Evolutionary conservation across 192 early-diverging fungal genomes (phyloP).

Genomic region (Entrophospora sp.): DNA sequence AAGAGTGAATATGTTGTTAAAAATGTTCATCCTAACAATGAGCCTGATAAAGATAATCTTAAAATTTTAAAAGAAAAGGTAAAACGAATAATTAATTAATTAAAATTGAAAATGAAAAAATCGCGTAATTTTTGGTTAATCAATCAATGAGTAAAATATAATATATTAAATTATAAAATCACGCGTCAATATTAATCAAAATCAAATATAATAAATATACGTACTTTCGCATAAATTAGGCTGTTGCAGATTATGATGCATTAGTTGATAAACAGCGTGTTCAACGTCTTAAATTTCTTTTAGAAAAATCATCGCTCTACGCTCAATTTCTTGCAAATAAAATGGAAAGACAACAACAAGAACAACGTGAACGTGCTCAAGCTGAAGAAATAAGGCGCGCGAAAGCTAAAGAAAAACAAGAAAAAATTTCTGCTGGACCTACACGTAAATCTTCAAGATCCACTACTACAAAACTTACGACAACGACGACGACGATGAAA

Average conservation of each 20-base stretch:
- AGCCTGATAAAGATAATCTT: slow-evolving; percentile 34
- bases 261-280: slow-evolving; percentile 53
- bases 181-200: background rate
- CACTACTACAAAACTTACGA: background rate
- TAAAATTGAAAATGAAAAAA: background rate
- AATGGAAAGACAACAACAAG: slow-evolving; percentile 64
- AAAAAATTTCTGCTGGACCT: background rate
- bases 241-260: slow-evolving; percentile 52
- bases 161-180: background rate
- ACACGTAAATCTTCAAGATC: slow-evolving; percentile 10
- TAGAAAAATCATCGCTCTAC: slow-evolving; percentile 77
- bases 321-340: slow-evolving; percentile 67
- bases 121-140: slow-evolving; percentile 28
- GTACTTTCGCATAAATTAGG: slow-evolving; percentile 28
- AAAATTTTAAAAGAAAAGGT: slow-evolving; percentile 40
- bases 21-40: too few relatives aligned
- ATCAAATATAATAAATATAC: background rate
- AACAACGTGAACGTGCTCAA: slow-evolving; percentile 44
- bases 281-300: slow-evolving; percentile 68
- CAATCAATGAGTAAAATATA: background rate
- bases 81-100: background rate
- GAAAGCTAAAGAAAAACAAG: slow-evolving; percentile 18
- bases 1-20: too few relatives aligned
- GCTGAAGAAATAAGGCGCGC: slow-evolving; percentile 21
- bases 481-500: background rate